Base-by-base conservation (phyloP, 257 asterid genomes). In the Scutellaria barbata region DNA sequence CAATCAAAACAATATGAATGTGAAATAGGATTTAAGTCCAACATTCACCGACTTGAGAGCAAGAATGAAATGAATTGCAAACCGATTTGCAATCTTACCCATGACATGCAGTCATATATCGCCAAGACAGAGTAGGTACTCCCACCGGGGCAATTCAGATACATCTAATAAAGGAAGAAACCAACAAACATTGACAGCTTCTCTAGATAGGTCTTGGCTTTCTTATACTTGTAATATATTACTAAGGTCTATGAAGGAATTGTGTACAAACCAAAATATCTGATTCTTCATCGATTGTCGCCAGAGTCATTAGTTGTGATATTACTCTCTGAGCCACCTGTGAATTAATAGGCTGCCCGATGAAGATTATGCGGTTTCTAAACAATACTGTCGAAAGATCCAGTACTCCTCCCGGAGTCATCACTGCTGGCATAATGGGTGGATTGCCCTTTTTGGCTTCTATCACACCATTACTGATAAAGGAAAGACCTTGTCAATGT, bases 71-170 rank as follows among this genome's bases (percentile, higher is more conserved):
- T 6, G 22, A 66, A 12, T 61, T 20, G 69, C 68, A 76, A 61
- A 57, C 89, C 18, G 20, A 71, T 11, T 53, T 11, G 54, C 69
- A 69, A 64, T 50, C 94, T 79, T 88, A 95, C 99, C 98, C 99
- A 95, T 47, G 98, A 92, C 98, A 95, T 88, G 88, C 99, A 95
- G 81, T 95, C 99, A 82, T 92, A 95, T 77, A 95, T 92, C 47
- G 95, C 99, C 83, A 95, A 72, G 74, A 92, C 82, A 64, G 96
- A 85, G 82, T 92, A 95, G 42, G 90, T 81, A 82, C 96, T 92
- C 70, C 97, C 99, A 62, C 97, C 99, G 0, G 96, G 96, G 88
- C 99, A 89, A 80, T 95, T 95, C 76, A 95, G 85, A 79, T 92
- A 95, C 9, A 95, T 79, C 99, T 95, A 81, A 50, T 53, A 84